Evolutionary conservation across 2,329 filamentous ascomycete genomes (phyloP).

Genomic region (Ambrosiella beaveri): DNA sequence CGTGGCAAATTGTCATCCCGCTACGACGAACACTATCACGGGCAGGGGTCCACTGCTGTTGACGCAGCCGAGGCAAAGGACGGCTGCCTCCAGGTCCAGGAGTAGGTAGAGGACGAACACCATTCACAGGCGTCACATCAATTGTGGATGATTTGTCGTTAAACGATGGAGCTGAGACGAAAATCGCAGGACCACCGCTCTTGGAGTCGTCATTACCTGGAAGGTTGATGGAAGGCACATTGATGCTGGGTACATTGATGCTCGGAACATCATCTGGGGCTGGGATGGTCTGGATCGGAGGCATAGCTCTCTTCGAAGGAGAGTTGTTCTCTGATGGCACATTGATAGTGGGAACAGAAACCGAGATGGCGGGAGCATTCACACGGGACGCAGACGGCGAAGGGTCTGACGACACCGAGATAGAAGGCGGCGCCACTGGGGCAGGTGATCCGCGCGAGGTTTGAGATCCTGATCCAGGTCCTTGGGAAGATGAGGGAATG

Average conservation of each 20-base stretch:
- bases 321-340: slow-evolving; percentile 1
- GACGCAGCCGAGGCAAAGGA: slow-evolving; percentile 25
- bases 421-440: slow-evolving; percentile 31
- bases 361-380: neutral
- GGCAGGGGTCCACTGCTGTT: slow-evolving; percentile 43
- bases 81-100: slow-evolving; percentile 19
- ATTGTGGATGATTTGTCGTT: slow-evolving; percentile 16
- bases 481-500: slow-evolving; percentile 1
- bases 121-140: neutral
- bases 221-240: slow-evolving; percentile 24
- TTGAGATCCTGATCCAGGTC: slow-evolving; percentile 2
- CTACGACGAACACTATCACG: slow-evolving; percentile 27
- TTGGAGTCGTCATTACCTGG: slow-evolving; percentile 24
- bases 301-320: slow-evolving; percentile 1
- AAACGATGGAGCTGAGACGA: slow-evolving; percentile 15
- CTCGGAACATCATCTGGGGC: slow-evolving; percentile 23
- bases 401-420: slow-evolving; percentile 35
- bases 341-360: slow-evolving; percentile 8
- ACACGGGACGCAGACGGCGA: slow-evolving; percentile 15
- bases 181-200: slow-evolving; percentile 17
- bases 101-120: slow-evolving; percentile 28
- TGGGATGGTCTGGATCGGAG: slow-evolving; percentile 30
- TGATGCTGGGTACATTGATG: slow-evolving; percentile 28
- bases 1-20: slow-evolving; percentile 56
- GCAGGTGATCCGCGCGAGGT: neutral